Evolutionary conservation across 306 rosid species (phyloP).

Genomic region (Prunus armeniaca): DNA sequence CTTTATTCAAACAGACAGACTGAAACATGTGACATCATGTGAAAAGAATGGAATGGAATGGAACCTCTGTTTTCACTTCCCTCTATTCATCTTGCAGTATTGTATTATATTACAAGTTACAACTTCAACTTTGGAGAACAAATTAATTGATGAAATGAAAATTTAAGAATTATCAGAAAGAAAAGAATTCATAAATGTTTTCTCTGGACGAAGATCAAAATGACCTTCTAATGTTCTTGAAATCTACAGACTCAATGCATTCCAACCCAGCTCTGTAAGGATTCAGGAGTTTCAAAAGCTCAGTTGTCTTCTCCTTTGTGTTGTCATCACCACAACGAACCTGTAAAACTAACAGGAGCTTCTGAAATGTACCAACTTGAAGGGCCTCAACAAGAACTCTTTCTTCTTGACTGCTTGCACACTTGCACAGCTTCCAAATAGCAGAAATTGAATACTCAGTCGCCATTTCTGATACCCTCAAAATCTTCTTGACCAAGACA

Average conservation of each 20-base stretch:
- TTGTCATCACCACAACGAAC: slow-evolving; percentile 52
- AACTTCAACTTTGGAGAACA: not conserved
- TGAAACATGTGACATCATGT: not conserved
- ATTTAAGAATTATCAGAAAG: not conserved
- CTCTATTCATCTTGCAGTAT: not conserved
- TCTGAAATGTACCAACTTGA: slow-evolving; percentile 79
- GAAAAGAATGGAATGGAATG: not conserved
- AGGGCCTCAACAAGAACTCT: slow-evolving; percentile 55
- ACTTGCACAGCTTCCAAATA: slow-evolving; percentile 54
- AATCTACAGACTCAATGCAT: slow-evolving; percentile 69
- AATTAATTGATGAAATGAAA: not conserved
- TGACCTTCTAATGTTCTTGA: slow-evolving; percentile 61
- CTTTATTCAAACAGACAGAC: not conserved
- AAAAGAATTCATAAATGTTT: not conserved
- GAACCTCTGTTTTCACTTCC: not conserved
- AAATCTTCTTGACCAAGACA: slow-evolving; percentile 63
- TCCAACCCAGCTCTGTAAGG: slow-evolving; percentile 62
- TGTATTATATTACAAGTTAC: not conserved
- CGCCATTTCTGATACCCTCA: slow-evolving; percentile 54
- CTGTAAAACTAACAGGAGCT: slow-evolving; percentile 61
- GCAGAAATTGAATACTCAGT: slow-evolving; percentile 56
- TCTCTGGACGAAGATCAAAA: slow-evolving; percentile 21
- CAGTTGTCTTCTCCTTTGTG: slow-evolving; percentile 58
- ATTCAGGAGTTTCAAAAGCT: slow-evolving; percentile 65
- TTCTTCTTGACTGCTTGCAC: slow-evolving; percentile 33